Percentiles rank a stretch among this genome's conserved stretches.
phyloP scores from a whole-genome alignment of 140 eudicot species.

The Anethum foeniculum region DNA sequence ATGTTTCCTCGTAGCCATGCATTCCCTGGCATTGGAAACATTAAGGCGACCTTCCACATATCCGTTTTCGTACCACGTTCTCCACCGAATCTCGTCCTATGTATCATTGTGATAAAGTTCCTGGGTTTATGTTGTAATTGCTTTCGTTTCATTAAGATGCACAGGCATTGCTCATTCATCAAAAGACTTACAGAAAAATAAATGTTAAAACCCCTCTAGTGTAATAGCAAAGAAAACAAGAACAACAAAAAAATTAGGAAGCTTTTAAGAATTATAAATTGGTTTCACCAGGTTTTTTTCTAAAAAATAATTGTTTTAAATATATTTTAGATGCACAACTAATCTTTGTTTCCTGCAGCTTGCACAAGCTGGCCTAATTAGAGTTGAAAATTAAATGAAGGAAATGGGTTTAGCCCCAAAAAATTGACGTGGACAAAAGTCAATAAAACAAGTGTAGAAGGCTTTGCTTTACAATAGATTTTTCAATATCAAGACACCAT shows the following conservation, averaged over 20 bases:
- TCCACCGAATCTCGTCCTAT: no score
- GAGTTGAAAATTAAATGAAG: constrained; percentile 83
- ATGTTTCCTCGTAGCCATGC: no score
- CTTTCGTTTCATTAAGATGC: constrained; percentile 32
- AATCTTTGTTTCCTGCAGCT: constrained; percentile 41
- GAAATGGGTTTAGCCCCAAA: constrained; percentile 68
- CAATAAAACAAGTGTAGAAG: no score
- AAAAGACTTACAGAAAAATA: background rate
- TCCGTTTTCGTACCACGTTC: no score
- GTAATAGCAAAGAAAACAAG: background rate
- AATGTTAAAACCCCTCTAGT: background rate
- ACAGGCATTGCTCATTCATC: background rate
- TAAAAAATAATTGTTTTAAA: no score
- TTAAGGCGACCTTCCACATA: no score
- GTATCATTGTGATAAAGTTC: background rate
- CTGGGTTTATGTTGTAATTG: background rate
- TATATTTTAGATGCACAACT: background rate
- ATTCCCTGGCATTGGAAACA: no score
- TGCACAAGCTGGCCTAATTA: constrained; percentile 80
- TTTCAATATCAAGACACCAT: background rate
- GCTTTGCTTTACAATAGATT: background rate
- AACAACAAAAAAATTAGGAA: background rate
- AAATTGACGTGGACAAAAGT: constrained; percentile 18
- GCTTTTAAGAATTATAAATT: background rate
- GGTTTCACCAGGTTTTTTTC: background rate